These are phyloP conservation scores for Cercospora zeae-maydis DNA, from an alignment of 2,329 filamentous ascomycete species.

Conservation along the genomic window DNA sequence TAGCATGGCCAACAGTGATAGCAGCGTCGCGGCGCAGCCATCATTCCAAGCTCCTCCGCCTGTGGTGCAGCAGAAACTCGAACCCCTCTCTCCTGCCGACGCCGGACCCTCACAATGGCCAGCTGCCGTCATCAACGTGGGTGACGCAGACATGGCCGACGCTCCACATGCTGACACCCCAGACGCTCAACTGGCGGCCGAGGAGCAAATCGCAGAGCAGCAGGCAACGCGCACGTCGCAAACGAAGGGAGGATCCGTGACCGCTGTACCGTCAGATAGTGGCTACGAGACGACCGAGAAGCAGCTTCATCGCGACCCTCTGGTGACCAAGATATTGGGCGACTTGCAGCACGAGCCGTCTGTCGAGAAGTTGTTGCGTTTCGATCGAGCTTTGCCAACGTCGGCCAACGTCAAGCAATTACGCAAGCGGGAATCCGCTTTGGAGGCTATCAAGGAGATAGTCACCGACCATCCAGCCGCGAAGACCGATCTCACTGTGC, in stretches of 20 bases:
- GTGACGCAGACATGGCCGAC: background rate
- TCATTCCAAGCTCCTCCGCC: background rate
- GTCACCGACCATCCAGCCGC: slow-evolving; percentile 12
- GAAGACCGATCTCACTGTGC: slow-evolving; percentile 3
- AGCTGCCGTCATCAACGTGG: background rate
- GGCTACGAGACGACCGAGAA: slow-evolving; percentile 6
- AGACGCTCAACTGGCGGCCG: background rate
- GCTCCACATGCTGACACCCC: background rate
- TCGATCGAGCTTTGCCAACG: slow-evolving; percentile 6
- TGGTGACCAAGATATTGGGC: slow-evolving; percentile 17
- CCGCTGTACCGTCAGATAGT: background rate
- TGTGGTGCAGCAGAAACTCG: background rate
- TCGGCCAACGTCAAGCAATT: slow-evolving; percentile 10
- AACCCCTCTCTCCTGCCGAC: background rate
- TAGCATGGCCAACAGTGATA: background rate
- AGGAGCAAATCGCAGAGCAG: background rate
- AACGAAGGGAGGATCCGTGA: background rate
- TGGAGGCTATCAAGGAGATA: slow-evolving; percentile 14
- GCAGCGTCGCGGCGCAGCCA: background rate
- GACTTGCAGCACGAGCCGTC: slow-evolving; percentile 15
- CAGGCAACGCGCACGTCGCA: background rate
- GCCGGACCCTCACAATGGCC: background rate
- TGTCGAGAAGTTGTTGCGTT: slow-evolving; percentile 11
- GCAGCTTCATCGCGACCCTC: slow-evolving; percentile 10
- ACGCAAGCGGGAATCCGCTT: slow-evolving; percentile 7